phyloP scores from a whole-genome alignment of 2,329 filamentous ascomycete species.

The Exophiala sideris region DNA sequence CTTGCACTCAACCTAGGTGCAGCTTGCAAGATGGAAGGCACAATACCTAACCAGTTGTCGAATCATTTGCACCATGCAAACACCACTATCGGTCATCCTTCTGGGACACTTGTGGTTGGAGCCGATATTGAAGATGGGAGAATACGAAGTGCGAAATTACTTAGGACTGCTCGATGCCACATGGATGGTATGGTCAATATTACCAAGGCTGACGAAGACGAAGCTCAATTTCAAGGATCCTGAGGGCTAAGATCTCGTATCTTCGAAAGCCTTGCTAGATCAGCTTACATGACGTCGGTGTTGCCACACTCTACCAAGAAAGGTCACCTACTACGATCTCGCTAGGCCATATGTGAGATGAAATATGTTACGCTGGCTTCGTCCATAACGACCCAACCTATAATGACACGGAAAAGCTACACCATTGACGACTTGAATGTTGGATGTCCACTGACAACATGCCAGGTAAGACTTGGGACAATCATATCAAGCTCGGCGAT shows the following conservation, averaged over 20 bases:
- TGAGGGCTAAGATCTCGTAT: background rate
- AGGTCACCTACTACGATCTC: too few relatives aligned
- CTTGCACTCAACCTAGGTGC: constrained; percentile 51
- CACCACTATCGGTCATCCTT: constrained; percentile 45
- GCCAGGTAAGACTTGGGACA: too few relatives aligned
- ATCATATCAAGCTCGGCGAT: too few relatives aligned
- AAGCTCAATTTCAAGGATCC: background rate
- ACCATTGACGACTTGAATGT: too few relatives aligned
- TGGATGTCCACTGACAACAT: too few relatives aligned
- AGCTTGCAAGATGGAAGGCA: constrained; percentile 46
- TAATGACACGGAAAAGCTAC: too few relatives aligned
- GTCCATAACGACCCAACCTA: too few relatives aligned
- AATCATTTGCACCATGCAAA: constrained; percentile 28
- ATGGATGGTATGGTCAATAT: constrained; percentile 25
- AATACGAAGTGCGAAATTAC: constrained; percentile 20
- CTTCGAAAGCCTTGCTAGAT: background rate
- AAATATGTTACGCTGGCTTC: too few relatives aligned
- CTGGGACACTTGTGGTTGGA: constrained; percentile 36
- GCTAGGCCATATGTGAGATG: too few relatives aligned
- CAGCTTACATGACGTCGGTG: background rate
- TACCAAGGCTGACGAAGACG: background rate
- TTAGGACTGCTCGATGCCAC: constrained; percentile 23
- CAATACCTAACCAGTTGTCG: constrained; percentile 36
- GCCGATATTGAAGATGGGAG: constrained; percentile 14
- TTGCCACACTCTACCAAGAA: too few relatives aligned